Conservation (phyloP, 176 grass and related monocot genomes). For the Thalia dealbata region DNA sequence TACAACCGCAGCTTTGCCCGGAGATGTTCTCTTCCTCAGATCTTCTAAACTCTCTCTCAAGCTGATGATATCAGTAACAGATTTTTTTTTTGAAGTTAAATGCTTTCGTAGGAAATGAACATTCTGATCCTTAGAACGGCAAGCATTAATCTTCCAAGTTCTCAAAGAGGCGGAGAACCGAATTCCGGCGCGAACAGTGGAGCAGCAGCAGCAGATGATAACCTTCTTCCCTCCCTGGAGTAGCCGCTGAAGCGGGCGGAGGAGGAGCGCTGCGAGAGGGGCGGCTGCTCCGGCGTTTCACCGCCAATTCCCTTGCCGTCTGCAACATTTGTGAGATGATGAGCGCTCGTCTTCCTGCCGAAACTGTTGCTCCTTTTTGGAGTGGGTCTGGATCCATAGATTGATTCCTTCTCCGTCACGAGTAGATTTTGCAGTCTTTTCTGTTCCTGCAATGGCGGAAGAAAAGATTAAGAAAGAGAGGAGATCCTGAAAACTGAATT, state of each 20-base stretch:
- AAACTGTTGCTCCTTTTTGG: constrained; percentile 51
- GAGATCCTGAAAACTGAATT: not conserved
- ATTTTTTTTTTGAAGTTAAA: no score
- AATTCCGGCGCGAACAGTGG: constrained; percentile 44
- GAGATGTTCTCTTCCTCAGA: no score
- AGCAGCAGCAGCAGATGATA: not conserved
- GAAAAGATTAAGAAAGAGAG: not conserved
- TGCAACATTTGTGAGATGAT: constrained; percentile 35
- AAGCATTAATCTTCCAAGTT: no score
- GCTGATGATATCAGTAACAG: no score
- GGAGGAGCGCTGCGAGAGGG: constrained; percentile 64
- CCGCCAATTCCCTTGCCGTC: constrained; percentile 49
- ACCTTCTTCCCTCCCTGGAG: constrained; percentile 45
- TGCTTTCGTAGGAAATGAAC: no score
- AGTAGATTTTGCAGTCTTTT: constrained; percentile 73
- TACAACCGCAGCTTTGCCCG: no score
- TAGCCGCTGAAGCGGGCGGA: constrained; percentile 50
- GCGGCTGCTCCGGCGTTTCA: constrained; percentile 66
- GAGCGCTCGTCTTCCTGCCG: constrained; percentile 37
- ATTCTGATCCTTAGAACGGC: no score
- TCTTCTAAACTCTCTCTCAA: no score
- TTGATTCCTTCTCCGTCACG: constrained; percentile 67
- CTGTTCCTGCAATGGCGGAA: constrained; percentile 41
- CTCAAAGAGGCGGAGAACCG: constrained; percentile 35
- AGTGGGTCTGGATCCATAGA: constrained; percentile 71